These are phyloP conservation scores for Phaffia australis DNA, from an alignment of 768 basidiomycete species.

Conservation along the genomic window DNA sequence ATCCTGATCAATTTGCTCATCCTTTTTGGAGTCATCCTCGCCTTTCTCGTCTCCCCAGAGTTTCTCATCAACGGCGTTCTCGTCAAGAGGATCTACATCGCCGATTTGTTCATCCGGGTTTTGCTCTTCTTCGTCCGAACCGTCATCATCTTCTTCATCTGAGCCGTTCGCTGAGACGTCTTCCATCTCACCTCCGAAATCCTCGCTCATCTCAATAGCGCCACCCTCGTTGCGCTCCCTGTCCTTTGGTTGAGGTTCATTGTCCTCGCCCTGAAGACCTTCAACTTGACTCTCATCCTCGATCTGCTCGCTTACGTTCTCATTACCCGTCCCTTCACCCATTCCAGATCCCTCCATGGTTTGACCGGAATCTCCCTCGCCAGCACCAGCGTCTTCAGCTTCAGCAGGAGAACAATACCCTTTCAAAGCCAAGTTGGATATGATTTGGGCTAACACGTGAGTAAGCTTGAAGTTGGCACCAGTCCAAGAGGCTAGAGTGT, in stretches of 20 bases:
- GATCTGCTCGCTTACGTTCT: slow-evolving; percentile 88
- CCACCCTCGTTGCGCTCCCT: slow-evolving; percentile 43
- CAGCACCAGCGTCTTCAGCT: slow-evolving; percentile 30
- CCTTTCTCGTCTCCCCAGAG: slow-evolving; percentile 76
- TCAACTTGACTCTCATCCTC: slow-evolving; percentile 95
- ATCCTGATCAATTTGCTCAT: slow-evolving; percentile 27
- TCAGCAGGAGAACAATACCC: slow-evolving; percentile 92
- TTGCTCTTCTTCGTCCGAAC: slow-evolving; percentile 44
- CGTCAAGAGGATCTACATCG: slow-evolving; percentile 70
- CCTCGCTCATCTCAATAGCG: slow-evolving; percentile 81
- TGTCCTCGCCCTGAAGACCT: slow-evolving; percentile 57
- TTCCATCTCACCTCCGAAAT: slow-evolving; percentile 77
- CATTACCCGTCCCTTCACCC: slow-evolving; percentile 70
- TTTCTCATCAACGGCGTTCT: slow-evolving; percentile 83
- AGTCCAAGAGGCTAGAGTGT: slow-evolving; percentile 52
- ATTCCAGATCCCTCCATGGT: slow-evolving; percentile 66
- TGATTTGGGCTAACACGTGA: slow-evolving; percentile 61
- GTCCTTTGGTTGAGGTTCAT: slow-evolving; percentile 43
- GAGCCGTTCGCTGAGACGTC: slow-evolving; percentile 44
- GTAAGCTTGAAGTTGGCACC: slow-evolving; percentile 73
- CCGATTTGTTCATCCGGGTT: slow-evolving; percentile 68
- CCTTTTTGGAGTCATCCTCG: slow-evolving; percentile 34
- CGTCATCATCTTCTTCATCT: slow-evolving; percentile 42
- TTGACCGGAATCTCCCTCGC: slow-evolving; percentile 40
- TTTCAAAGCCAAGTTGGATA: slow-evolving; percentile 62